Evolutionary conservation across 371 early-diverging fungal genomes (phyloP).

Genomic region (Haplosporangium sp.): DNA sequence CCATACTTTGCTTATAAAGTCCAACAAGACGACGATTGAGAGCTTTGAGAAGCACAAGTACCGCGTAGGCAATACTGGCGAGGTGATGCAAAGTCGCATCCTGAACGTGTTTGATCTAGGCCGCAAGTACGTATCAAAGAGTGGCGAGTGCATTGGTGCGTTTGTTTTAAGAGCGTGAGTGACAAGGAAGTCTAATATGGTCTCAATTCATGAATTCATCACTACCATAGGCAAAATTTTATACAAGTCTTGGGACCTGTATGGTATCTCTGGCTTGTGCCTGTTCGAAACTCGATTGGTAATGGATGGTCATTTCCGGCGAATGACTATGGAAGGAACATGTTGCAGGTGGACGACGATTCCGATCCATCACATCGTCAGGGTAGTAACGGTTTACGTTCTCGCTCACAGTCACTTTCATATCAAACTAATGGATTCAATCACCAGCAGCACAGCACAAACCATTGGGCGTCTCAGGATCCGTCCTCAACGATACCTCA

Average conservation of each 20-base stretch:
- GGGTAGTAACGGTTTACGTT: no score
- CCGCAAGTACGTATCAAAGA: conserved; percentile 29
- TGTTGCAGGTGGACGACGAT: conserved; percentile 25
- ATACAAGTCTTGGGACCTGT: conserved; percentile 54
- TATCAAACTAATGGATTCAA: not conserved
- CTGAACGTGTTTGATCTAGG: conserved; percentile 59
- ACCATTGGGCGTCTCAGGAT: not conserved
- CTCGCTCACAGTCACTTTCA: no score
- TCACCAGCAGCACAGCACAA: conserved; percentile 8
- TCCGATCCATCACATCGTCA: not conserved
- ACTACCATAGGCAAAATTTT: conserved; percentile 45
- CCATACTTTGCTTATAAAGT: conserved; percentile 51
- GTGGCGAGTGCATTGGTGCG: not conserved
- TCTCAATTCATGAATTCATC: not conserved
- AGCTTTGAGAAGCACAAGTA: conserved; percentile 54
- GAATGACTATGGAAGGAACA: conserved; percentile 41
- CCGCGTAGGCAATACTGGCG: conserved; percentile 32
- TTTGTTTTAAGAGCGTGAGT: no score
- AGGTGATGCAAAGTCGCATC: conserved; percentile 49
- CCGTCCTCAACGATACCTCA: conserved; percentile 2
- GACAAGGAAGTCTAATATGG: not conserved
- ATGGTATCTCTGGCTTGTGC: conserved; percentile 57
- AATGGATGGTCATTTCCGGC: conserved; percentile 49
- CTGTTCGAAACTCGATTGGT: conserved; percentile 49
- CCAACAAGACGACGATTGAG: conserved; percentile 57